phyloP scores from a whole-genome alignment of 1,139 yeast species.

The Pichia cactophila region DNA sequence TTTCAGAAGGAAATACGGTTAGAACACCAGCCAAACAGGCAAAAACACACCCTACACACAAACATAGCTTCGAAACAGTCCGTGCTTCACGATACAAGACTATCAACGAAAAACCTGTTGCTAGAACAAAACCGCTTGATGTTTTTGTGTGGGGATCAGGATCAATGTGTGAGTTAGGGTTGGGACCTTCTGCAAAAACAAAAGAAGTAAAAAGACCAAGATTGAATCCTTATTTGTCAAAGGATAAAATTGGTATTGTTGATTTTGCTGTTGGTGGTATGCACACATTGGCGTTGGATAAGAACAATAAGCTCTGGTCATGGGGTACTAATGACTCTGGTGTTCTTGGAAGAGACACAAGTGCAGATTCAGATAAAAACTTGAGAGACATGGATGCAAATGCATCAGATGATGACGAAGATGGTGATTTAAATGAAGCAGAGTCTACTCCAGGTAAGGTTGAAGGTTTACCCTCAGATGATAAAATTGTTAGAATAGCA shows the following conservation, averaged over 20 bases:
- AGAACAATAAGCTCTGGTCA: conserved; percentile 73
- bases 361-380: conserved; percentile 45
- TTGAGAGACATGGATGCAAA: conserved; percentile 58
- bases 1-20: conserved; percentile 16
- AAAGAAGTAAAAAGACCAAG: conserved; percentile 95
- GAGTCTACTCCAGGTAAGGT: conserved; percentile 86
- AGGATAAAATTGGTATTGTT: conserved; percentile 59
- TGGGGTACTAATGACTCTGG: conserved; percentile 97
- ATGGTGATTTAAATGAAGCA: conserved; percentile 74
- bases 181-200: conserved; percentile 82
- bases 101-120: conserved; percentile 35
- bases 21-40: conserved; percentile 24
- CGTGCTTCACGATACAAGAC: conserved; percentile 38
- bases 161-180: conserved; percentile 92
- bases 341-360: conserved; percentile 85
- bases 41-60: conserved; percentile 19
- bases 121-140: conserved; percentile 47
- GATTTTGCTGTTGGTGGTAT: conserved; percentile 94
- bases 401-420: conserved; percentile 45
- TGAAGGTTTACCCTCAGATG: conserved; percentile 52
- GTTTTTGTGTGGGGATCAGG: conserved; percentile 95
- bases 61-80: conserved; percentile 43
- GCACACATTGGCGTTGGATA: conserved; percentile 80
- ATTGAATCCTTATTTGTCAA: conserved; percentile 64
- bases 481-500: conserved; percentile 67